Evolutionary conservation across 1,139 yeast species (phyloP), one percentile per base, ranked within the genome.

Genomic region (Pichia sp.): DNA sequence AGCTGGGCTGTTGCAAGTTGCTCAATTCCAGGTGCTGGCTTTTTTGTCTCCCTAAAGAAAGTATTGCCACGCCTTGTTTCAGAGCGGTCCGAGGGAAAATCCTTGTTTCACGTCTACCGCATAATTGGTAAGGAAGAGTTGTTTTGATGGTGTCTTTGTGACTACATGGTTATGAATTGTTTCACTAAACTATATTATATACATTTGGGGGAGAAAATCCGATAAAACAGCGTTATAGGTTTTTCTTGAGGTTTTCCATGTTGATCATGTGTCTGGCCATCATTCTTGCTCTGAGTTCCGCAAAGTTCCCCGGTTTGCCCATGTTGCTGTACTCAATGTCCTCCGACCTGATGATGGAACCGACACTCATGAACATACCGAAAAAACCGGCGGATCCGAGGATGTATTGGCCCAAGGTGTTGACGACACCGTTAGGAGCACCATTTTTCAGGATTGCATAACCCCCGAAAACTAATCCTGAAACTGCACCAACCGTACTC

Each of bases 351-450:
- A 92, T 92, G 32, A 92, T 95, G 13, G 95, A 85, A 42, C 97
- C 97, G 64, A 90, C 86, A 48, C 96, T 87, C 98, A 93, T 92
- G 70, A 93, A 90, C 67, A 92, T 80, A 31, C 97, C 97, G 72
- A 95, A 93, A 13, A 97, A 93, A 51, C 95, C 97, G 13, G 96
- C 97, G 6, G 97, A 90, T 53, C 98, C 98, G 71, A 89, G 85
- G 73, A 95, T 92, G 72, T 90, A 93, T 73, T 92, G 96, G 54
- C 99, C 99, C 67, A 95, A 76, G 6, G 97, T 92, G 75, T 97
- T 85, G 85, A 93, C 87, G 58, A 90, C 90, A 55, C 99, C 99
- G 67, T 90, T 88, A 53, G 99, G 98, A n/a, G 99, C 99, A 15
- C 99, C 99, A 62, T 88, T 85, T 58, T 92, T 95, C 64, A 90